Evolutionary conservation across 148 eudicot genomes (phyloP).

Genomic region (Pharnaceum exiguum): DNA sequence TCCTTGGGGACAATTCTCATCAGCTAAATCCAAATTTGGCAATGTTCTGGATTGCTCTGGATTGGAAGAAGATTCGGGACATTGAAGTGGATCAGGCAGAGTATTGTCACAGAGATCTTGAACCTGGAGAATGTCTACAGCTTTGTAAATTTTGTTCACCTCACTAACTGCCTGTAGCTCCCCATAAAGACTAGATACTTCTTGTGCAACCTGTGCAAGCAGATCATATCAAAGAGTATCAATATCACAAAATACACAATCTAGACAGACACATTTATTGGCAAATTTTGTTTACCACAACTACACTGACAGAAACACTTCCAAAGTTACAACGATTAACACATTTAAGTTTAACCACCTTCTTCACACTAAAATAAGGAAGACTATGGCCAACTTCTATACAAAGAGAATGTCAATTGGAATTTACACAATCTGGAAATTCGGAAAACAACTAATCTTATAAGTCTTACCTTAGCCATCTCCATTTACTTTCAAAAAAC

Average conservation of each 20-base stretch:
- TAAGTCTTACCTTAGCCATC: too few species aligned
- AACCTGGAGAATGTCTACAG: slow-evolving; percentile 15
- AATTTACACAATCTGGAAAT: too few species aligned
- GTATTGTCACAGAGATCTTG: slow-evolving; percentile 24
- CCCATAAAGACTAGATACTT: slow-evolving; percentile 11
- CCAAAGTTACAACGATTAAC: neutral
- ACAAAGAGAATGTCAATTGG: neutral
- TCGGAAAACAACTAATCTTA: too few species aligned
- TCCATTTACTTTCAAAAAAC: too few species aligned
- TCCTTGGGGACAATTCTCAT: slow-evolving; percentile 10
- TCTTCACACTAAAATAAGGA: neutral
- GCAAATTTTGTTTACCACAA: neutral
- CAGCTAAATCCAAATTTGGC: slow-evolving; percentile 15
- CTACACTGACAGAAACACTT: neutral
- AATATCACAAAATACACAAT: neutral
- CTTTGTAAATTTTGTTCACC: slow-evolving; percentile 15
- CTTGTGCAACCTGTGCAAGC: slow-evolving; percentile 39
- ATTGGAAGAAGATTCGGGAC: slow-evolving; percentile 10
- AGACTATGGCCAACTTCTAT: neutral
- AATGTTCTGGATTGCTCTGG: slow-evolving; percentile 9
- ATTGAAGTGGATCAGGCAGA: slow-evolving; percentile 11
- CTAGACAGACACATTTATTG: neutral
- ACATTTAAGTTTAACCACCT: neutral
- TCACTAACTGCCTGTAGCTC: slow-evolving; percentile 24
- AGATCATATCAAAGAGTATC: neutral